These are phyloP conservation scores for Henckelia pumila DNA, from an alignment of 257 asterid species.

Conservation along the genomic window DNA sequence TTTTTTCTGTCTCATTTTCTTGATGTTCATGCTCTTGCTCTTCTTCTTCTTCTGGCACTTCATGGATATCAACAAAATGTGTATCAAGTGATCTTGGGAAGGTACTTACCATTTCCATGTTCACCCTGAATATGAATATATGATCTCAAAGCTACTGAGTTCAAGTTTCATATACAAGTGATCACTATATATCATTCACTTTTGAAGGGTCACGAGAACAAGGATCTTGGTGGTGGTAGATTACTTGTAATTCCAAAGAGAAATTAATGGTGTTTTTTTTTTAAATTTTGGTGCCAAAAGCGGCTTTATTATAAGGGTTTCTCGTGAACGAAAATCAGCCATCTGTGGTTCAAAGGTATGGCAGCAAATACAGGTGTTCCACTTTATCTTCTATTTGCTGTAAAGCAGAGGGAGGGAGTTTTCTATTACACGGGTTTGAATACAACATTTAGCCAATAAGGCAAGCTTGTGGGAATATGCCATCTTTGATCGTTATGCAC, in stretches of 20 bases:
- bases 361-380: constrained; percentile 4
- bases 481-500: too few species aligned
- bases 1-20: constrained; percentile 14
- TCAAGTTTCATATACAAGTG: background rate
- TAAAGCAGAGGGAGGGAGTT: constrained; percentile 7
- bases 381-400: background rate
- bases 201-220: constrained; percentile 37
- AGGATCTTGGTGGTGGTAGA: constrained; percentile 26
- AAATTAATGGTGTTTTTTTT: constrained; percentile 7
- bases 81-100: constrained; percentile 40
- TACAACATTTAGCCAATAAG: background rate
- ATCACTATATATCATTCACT: background rate
- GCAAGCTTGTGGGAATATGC: background rate
- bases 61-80: constrained; percentile 69
- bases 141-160: background rate
- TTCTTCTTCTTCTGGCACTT: constrained; percentile 55
- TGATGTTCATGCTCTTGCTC: constrained; percentile 30
- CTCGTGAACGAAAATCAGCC: constrained; percentile 37
- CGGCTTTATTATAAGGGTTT: constrained; percentile 27
- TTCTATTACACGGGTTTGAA: background rate
- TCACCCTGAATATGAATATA: background rate
- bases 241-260: constrained; percentile 10
- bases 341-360: constrained; percentile 26
- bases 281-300: constrained; percentile 5
- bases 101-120: constrained; percentile 44